phyloP scores from a whole-genome alignment of 2,329 filamentous ascomycete species.

The Didymella exigua region DNA sequence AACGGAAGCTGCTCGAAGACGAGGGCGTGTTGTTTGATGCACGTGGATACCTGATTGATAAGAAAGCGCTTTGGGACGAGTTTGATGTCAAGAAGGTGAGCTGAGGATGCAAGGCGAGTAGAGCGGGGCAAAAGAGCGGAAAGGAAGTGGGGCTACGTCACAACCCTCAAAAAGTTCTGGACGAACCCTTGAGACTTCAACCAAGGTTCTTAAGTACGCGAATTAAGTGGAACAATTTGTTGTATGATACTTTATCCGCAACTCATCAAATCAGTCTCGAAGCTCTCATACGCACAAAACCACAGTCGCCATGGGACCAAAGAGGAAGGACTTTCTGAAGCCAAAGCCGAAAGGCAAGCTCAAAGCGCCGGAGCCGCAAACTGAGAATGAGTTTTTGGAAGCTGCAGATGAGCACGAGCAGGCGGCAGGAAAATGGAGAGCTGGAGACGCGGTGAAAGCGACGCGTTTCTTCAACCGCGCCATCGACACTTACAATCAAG shows the following conservation, averaged over 20 bases:
- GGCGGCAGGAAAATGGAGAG: slow-evolving; percentile 75
- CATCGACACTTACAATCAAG: slow-evolving; percentile 69
- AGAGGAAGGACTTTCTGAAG: slow-evolving; percentile 39
- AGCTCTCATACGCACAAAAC: neutral
- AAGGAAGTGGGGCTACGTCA: slow-evolving; percentile 26
- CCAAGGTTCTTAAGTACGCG: neutral
- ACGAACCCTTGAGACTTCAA: neutral
- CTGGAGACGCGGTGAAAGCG: slow-evolving; percentile 70
- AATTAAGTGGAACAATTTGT: neutral
- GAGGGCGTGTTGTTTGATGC: slow-evolving; percentile 71
- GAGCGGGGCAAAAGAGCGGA: slow-evolving; percentile 1
- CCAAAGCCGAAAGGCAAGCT: slow-evolving; percentile 39
- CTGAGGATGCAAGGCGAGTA: slow-evolving; percentile 6
- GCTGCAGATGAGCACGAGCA: slow-evolving; percentile 73
- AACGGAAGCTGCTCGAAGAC: slow-evolving; percentile 63
- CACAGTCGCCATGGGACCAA: slow-evolving; percentile 34
- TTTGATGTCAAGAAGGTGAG: slow-evolving; percentile 44
- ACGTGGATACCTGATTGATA: slow-evolving; percentile 63
- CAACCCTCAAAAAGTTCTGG: slow-evolving; percentile 21
- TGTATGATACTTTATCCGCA: neutral
- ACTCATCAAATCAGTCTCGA: too few species aligned
- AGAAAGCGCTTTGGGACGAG: slow-evolving; percentile 51
- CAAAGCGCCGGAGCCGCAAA: slow-evolving; percentile 58
- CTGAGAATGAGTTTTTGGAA: slow-evolving; percentile 71
- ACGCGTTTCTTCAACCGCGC: slow-evolving; percentile 67